Conservation (phyloP, 148 eudicot genomes). For the Fagopyrum homotropicum region DNA sequence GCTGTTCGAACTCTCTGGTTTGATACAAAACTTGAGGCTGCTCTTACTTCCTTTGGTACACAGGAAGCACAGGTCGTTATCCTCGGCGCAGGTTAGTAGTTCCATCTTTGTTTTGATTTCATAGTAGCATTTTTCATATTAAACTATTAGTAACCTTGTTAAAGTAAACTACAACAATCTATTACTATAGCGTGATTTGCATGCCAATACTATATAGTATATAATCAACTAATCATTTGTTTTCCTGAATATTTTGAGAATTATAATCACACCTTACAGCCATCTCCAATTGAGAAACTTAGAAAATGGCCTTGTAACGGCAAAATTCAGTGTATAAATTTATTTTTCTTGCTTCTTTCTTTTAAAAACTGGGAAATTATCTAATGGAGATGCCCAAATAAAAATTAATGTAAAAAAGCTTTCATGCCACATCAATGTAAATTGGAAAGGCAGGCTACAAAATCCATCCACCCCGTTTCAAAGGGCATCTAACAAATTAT, state of each 20-base stretch:
- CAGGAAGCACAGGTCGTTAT: slow-evolving; percentile 67
- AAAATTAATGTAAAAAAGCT: not conserved
- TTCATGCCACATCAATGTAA: slow-evolving; percentile 1
- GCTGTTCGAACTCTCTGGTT: slow-evolving; percentile 95
- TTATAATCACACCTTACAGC: not conserved
- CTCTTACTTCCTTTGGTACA: slow-evolving; percentile 44
- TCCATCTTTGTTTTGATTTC: not conserved
- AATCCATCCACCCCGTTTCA: not conserved
- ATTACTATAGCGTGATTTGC: not conserved
- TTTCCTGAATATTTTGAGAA: not conserved
- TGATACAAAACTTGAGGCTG: slow-evolving; percentile 68
- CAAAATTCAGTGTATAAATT: too few relatives aligned
- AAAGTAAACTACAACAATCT: not conserved
- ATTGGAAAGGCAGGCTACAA: not conserved
- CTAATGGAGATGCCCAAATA: too few relatives aligned
- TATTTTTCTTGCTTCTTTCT: too few relatives aligned
- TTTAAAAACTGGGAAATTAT: too few relatives aligned
- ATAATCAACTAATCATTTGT: not conserved
- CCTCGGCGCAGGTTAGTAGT: slow-evolving; percentile 81
- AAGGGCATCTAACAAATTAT: not conserved
- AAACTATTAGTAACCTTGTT: not conserved
- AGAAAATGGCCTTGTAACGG: too few relatives aligned
- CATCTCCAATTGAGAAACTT: too few relatives aligned
- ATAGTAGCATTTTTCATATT: not conserved
- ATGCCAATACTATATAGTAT: not conserved